Percentiles rank a stretch among this genome's conserved stretches.
phyloP scores from a whole-genome alignment of 768 basidiomycete genomes.

The Galerina sulciceps region DNA sequence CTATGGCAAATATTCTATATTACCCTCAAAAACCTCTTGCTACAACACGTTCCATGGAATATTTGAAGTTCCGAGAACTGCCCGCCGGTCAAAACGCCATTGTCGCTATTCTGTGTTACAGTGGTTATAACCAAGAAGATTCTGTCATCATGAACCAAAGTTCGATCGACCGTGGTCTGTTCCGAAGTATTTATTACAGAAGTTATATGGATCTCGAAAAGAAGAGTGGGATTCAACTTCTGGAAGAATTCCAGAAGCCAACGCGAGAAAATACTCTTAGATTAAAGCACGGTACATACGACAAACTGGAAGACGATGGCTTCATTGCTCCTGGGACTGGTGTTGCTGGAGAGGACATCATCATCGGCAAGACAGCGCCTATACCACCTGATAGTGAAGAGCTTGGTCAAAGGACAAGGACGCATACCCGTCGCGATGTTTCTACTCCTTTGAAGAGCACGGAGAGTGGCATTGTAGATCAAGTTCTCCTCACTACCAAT shows the following conservation, averaged over 20 bases:
- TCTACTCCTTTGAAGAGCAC: slow-evolving; percentile 98
- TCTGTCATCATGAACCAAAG: slow-evolving; percentile 99
- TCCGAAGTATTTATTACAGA: slow-evolving; percentile 98
- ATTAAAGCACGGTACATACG: slow-evolving; percentile 98
- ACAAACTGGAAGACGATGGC: slow-evolving; percentile 96
- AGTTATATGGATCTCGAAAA: slow-evolving; percentile 99
- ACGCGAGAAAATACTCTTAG: slow-evolving; percentile 90
- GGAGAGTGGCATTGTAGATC: slow-evolving; percentile 97
- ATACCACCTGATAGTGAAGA: slow-evolving; percentile 97
- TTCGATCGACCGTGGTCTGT: slow-evolving; percentile 96
- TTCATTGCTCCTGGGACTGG: slow-evolving; percentile 95
- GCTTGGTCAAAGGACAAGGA: slow-evolving; percentile 92
- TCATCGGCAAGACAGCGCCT: slow-evolving; percentile 98
- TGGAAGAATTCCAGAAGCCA: slow-evolving; percentile 98
- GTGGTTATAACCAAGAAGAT: slow-evolving; percentile 99
- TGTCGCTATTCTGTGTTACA: slow-evolving; percentile 97
- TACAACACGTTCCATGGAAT: slow-evolving; percentile 99
- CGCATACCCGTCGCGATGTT: slow-evolving; percentile 92
- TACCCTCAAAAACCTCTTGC: slow-evolving; percentile 99
- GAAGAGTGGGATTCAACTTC: slow-evolving; percentile 87
- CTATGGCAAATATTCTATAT: slow-evolving; percentile 99
- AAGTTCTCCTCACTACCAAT: slow-evolving; percentile 96
- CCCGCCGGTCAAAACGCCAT: slow-evolving; percentile 99
- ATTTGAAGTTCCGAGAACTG: slow-evolving; percentile 96
- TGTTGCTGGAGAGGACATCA: slow-evolving; percentile 96